Base-by-base conservation (phyloP, 2,329 filamentous ascomycete species). In the Ploettnerulaceae sp. region DNA sequence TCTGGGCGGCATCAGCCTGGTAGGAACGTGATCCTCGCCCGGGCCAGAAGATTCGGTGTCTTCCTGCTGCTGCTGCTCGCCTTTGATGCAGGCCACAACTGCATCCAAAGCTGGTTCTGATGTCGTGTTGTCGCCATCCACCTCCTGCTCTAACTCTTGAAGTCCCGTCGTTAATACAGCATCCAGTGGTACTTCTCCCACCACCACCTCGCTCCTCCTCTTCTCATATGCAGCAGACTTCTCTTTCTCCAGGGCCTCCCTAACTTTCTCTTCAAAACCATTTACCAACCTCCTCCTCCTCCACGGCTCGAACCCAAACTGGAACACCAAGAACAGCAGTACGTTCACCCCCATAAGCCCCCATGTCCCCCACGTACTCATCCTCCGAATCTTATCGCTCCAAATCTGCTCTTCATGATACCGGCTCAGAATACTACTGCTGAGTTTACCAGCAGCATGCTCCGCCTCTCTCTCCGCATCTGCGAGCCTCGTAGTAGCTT, bases 361-460 rank as follows among this genome's bases (percentile, higher is more conserved):
- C 82, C 94, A 97, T 0, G 93, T 98, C 26, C 94, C 91, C 93
- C 93, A 98, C 0, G 93, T 98, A 65, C 86, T 93, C 74, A 95
- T 95, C 55, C 93, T 77, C 26, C 93, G 77, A 64, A 98, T 98
- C 59, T 95, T 91, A 66, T 98, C 93, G 63, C 88, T 95, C 93
- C 93, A 98, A 47, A 98, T 94, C 71, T 98, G 93, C 71, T 98
- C 93, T 69, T 98, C 93, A 66, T 98, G 93, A 67, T 98, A 98
- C 51, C 94, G 81, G 52, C 86, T 86, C 41, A 96, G 72, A 58
- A 97, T 96, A 40, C 84, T 82, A 52, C 84, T 82, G 63, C 86
- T 91, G 44, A 98, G 71, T 59, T 82, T 78, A 42, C 82, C 79
- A 45, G 82, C 79, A 1, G 89, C 77, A 52, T 86, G 82, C 67